A percentile compares a stretch with the other conserved stretches of the same genome.
Evolutionary conservation across 768 basidiomycete species (phyloP).

Genomic region (Boletus reticuloceps): DNA sequence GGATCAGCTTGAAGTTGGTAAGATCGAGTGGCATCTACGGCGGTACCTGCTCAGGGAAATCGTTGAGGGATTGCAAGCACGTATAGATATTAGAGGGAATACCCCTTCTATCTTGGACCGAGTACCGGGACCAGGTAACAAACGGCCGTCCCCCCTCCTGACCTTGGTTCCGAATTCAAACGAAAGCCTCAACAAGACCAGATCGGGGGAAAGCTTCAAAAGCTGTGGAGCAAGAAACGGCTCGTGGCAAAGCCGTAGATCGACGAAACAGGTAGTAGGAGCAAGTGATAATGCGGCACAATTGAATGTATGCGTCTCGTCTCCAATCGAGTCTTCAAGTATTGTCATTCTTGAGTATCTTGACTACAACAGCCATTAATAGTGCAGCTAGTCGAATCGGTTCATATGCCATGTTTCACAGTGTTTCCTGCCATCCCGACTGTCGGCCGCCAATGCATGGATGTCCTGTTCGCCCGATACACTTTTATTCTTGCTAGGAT

Average conservation of each 20-base stretch:
- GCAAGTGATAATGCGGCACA: too few relatives aligned
- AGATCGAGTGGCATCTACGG: not conserved
- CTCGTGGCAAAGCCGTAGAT: constrained; percentile 11
- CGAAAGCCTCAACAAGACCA: constrained; percentile 44
- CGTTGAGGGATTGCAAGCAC: constrained; percentile 56
- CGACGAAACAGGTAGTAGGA: constrained; percentile 12
- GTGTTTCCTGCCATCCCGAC: too few relatives aligned
- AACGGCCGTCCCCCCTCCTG: constrained; percentile 51
- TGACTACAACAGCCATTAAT: too few relatives aligned
- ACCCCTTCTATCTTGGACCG: constrained; percentile 52
- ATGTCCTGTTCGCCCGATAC: too few relatives aligned
- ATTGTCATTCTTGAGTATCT: too few relatives aligned
- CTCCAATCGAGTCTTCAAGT: too few relatives aligned
- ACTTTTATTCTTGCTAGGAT: too few relatives aligned
- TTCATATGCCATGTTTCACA: too few relatives aligned
- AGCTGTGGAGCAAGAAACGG: constrained; percentile 31
- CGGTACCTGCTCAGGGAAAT: constrained; percentile 34
- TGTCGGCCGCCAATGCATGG: too few relatives aligned
- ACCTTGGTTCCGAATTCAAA: constrained; percentile 53
- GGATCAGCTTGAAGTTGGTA: not conserved
- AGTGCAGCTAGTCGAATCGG: too few relatives aligned
- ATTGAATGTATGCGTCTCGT: too few relatives aligned
- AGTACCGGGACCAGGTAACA: constrained; percentile 49
- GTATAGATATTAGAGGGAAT: constrained; percentile 60
- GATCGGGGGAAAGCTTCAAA: constrained; percentile 42